Evolutionary conservation across 257 asterid species (phyloP).

Genomic region (Leonotis leonurus): DNA sequence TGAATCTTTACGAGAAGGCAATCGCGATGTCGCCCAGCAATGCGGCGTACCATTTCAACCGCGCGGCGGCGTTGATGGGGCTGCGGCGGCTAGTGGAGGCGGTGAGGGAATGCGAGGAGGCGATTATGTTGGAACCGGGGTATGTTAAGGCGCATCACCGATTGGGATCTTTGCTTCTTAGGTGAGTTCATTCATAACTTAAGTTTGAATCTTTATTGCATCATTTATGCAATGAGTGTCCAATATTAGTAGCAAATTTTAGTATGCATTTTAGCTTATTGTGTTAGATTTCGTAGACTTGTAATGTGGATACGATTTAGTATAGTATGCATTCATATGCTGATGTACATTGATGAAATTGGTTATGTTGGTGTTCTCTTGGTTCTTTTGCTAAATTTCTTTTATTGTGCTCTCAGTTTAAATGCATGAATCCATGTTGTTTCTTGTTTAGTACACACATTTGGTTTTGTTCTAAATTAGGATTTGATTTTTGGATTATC

Average conservation of each 20-base stretch:
- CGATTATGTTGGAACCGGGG: constrained; percentile 73
- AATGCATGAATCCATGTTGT: too few relatives aligned
- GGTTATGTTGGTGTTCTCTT: constrained; percentile 5
- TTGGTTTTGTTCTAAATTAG: not conserved
- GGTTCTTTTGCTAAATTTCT: too few relatives aligned
- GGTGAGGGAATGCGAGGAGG: constrained; percentile 72
- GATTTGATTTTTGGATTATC: not conserved
- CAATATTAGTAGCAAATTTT: too few relatives aligned
- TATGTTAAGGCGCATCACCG: constrained; percentile 81
- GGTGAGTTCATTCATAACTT: constrained; percentile 42
- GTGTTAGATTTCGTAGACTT: too few relatives aligned
- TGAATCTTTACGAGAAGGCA: constrained; percentile 68
- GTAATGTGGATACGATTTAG: too few relatives aligned
- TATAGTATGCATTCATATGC: too few relatives aligned
- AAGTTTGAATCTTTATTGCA: constrained; percentile 7
- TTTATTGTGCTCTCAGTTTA: too few relatives aligned
- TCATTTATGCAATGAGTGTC: not conserved
- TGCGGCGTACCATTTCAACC: constrained; percentile 66
- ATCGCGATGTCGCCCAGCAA: constrained; percentile 53
- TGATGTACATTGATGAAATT: constrained; percentile 17
- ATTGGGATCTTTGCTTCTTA: constrained; percentile 70
- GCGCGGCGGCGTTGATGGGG: constrained; percentile 76
- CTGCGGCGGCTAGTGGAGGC: constrained; percentile 53
- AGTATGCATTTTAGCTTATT: too few relatives aligned
- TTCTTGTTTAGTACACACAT: too few relatives aligned